Evolutionary conservation across 2,329 filamentous ascomycete species (phyloP).

Genomic region (Ampelomyces quisqualis): DNA sequence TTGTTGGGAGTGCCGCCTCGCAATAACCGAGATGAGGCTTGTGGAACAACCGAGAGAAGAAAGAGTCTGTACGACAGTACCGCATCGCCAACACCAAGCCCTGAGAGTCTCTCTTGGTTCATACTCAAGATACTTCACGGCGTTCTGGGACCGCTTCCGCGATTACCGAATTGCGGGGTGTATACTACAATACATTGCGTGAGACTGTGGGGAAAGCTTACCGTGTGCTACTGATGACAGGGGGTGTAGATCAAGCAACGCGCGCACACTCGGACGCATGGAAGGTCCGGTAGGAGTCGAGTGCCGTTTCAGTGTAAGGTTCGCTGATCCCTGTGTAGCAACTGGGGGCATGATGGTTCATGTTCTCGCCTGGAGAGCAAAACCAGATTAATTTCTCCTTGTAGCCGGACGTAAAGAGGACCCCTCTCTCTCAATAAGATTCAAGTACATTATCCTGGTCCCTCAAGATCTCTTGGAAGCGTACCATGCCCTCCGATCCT

Average conservation of each 20-base stretch:
- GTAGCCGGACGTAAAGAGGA: constrained; percentile 35
- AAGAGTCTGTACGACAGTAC: constrained; percentile 17
- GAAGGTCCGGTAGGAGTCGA: constrained; percentile 28
- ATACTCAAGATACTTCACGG: constrained; percentile 3
- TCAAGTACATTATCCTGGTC: constrained; percentile 40
- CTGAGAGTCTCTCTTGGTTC: constrained; percentile 12
- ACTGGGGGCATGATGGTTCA: constrained; percentile 31
- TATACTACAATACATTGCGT: constrained; percentile 18
- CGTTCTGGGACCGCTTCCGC: constrained; percentile 10
- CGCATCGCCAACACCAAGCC: constrained; percentile 5
- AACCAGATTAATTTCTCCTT: constrained; percentile 41
- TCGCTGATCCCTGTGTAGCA: constrained; percentile 38
- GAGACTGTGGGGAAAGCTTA: constrained; percentile 33
- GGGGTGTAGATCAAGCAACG: constrained; percentile 11
- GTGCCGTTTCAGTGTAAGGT: constrained; percentile 33
- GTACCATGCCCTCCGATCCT: constrained; percentile 37
- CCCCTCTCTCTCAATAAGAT: constrained; percentile 35
- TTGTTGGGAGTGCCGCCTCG: constrained; percentile 19
- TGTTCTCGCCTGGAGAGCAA: constrained; percentile 36
- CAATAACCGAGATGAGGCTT: constrained; percentile 32
- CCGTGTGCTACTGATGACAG: constrained; percentile 16
- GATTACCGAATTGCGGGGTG: constrained; percentile 33
- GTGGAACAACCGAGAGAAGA: constrained; percentile 16
- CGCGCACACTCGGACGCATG: constrained; percentile 12
- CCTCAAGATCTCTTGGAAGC: constrained; percentile 31